Evolutionary conservation across 31 red algal genomes (phyloP).

Genomic region (Asparagopsis taxiformis): DNA sequence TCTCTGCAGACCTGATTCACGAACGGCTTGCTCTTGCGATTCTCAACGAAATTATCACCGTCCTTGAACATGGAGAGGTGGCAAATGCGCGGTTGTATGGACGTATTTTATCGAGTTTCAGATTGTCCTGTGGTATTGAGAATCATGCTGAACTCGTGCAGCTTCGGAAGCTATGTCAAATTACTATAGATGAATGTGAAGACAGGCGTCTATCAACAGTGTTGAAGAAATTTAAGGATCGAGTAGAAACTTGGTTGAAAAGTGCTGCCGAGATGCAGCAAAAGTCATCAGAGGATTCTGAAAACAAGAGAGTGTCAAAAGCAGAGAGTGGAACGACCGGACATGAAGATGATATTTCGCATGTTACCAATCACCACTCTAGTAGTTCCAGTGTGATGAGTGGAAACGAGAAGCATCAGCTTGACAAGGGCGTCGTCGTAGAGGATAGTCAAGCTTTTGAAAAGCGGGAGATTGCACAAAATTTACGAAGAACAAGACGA

Average conservation of each 20-base stretch:
- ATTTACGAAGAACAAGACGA: not conserved
- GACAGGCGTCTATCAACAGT: constrained; percentile 8
- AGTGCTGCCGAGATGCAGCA: not conserved
- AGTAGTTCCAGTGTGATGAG: not conserved
- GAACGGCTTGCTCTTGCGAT: constrained; percentile 48
- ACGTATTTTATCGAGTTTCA: constrained; percentile 42
- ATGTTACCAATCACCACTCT: not conserved
- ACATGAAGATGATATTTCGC: not conserved
- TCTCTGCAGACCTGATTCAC: constrained; percentile 56
- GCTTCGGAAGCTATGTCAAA: constrained; percentile 8
- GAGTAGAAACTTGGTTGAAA: not conserved
- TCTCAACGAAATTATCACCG: constrained; percentile 37
- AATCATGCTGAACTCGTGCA: constrained; percentile 6
- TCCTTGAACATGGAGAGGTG: constrained; percentile 12
- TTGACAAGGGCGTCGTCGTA: not conserved
- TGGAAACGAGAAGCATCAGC: not conserved
- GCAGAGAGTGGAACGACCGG: not conserved
- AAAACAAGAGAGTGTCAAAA: not conserved
- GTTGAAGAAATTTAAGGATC: constrained; percentile 9
- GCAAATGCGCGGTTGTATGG: constrained; percentile 34
- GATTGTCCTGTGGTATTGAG: constrained; percentile 15
- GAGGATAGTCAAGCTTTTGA: not conserved
- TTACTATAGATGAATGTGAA: constrained; percentile 1
- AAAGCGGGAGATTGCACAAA: not conserved
- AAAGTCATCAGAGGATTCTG: not conserved